These are phyloP conservation scores for Pseudocercospora crystallina DNA, from an alignment of 2,329 filamentous ascomycete genomes.

Conservation along the genomic window DNA sequence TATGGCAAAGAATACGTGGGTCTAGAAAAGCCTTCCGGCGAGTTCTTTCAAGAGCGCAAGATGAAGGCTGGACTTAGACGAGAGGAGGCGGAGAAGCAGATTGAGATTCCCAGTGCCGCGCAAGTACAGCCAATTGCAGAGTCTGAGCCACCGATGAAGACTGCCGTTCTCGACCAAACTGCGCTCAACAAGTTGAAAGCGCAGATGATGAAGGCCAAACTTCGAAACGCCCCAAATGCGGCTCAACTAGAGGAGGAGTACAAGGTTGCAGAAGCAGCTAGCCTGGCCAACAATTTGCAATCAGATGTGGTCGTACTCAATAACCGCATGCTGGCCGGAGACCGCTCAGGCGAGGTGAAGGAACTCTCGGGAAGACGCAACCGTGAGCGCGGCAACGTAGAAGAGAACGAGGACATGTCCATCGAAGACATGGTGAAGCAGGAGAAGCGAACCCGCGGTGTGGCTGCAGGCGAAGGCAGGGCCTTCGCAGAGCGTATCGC, in stretches of 20 bases:
- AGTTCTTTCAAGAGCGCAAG: constrained; percentile 77
- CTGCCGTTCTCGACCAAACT: constrained; percentile 67
- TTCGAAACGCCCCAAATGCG: constrained; percentile 74
- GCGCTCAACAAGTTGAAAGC: constrained; percentile 86
- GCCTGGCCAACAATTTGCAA: constrained; percentile 54
- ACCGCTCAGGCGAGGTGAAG: constrained; percentile 71
- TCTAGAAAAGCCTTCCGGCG: constrained; percentile 83
- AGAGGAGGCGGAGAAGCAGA: constrained; percentile 30
- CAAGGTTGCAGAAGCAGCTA: constrained; percentile 68
- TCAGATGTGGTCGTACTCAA: constrained; percentile 75
- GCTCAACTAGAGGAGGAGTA: constrained; percentile 80
- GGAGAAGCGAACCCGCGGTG: constrained; percentile 79
- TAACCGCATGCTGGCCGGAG: constrained; percentile 80
- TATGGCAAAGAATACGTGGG: constrained; percentile 84
- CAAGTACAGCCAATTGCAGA: constrained; percentile 62
- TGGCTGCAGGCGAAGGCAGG: constrained; percentile 67
- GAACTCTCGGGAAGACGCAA: constrained; percentile 77
- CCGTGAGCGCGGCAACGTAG: constrained; percentile 77
- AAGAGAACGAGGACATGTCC: constrained; percentile 92
- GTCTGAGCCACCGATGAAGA: constrained; percentile 50
- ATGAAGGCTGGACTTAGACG: constrained; percentile 56
- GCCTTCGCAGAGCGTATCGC: constrained; percentile 89
- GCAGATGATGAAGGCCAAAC: constrained; percentile 92
- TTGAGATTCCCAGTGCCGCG: constrained; percentile 32
- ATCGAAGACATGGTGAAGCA: constrained; percentile 97